Evolutionary conservation across 2,329 filamentous ascomycete genomes (phyloP).

Genomic region (Dothistroma pini): DNA sequence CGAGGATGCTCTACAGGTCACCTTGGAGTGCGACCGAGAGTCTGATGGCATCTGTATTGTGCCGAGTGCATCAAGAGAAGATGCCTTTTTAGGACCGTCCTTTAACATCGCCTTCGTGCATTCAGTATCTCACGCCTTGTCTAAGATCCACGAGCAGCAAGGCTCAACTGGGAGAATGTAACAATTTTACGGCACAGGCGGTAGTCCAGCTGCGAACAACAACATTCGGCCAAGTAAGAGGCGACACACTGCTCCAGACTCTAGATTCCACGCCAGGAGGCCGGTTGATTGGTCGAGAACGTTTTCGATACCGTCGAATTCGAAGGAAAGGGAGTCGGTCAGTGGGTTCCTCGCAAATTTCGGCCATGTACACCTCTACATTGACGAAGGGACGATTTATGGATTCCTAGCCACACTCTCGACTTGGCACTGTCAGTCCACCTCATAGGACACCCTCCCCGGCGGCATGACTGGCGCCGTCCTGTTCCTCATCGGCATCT

Average conservation of each 20-base stretch:
- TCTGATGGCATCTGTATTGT: conserved; percentile 12
- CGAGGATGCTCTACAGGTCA: conserved; percentile 7
- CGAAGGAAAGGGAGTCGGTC: conserved; percentile 2
- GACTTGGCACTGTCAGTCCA: not conserved
- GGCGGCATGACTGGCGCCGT: conserved; percentile 34
- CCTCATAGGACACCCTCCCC: conserved; percentile 6
- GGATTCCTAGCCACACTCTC: conserved; percentile 9
- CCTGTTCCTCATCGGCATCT: conserved; percentile 34
- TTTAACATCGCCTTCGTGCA: conserved; percentile 16
- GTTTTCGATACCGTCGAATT: conserved; percentile 7
- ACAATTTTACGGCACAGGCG: not conserved
- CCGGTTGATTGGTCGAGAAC: not conserved
- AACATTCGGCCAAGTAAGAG: not conserved
- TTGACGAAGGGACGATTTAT: conserved; percentile 10
- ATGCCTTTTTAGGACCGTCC: conserved; percentile 14
- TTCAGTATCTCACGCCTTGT: conserved; percentile 7
- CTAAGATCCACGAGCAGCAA: not conserved
- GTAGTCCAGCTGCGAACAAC: not conserved
- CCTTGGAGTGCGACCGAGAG: not conserved
- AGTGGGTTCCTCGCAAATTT: conserved; percentile 7
- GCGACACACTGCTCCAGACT: not conserved
- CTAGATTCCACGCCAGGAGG: not conserved
- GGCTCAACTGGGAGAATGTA: not conserved
- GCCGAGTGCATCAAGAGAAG: conserved; percentile 7
- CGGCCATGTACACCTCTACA: conserved; percentile 7